phyloP scores from a whole-genome alignment of 1,139 yeast species.

The Yamadazyma atmosphaerica region DNA sequence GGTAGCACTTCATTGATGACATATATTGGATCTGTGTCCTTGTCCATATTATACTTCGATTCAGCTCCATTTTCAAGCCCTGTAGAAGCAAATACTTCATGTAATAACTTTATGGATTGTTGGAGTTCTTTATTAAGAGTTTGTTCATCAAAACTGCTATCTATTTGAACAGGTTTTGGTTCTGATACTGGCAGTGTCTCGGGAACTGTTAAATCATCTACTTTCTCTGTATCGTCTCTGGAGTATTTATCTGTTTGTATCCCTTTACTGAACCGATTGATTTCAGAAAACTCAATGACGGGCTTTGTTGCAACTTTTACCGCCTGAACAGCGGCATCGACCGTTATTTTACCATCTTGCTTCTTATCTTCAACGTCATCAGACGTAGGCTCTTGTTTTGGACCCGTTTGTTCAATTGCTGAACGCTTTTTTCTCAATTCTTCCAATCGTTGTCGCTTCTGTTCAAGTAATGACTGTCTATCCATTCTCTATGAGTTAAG shows the following conservation, averaged over 20 bases:
- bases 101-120: slow-evolving; percentile 8
- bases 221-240: too few relatives aligned
- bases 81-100: slow-evolving; percentile 5
- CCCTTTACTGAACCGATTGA: slow-evolving; percentile 29
- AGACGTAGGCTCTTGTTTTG: not conserved
- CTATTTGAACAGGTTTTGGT: not conserved
- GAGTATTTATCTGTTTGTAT: slow-evolving; percentile 24
- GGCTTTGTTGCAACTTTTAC: not conserved
- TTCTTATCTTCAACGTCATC: not conserved
- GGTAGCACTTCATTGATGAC: slow-evolving; percentile 6
- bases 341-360: slow-evolving; percentile 4
- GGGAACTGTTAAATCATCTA: too few relatives aligned
- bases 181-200: slow-evolving; percentile 5
- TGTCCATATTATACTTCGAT: slow-evolving; percentile 3
- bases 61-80: not conserved
- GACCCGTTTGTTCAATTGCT: slow-evolving; percentile 4
- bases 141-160: slow-evolving; percentile 7
- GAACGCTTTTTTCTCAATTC: slow-evolving; percentile 39
- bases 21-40: slow-evolving; percentile 1
- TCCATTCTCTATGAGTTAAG: slow-evolving; percentile 24
- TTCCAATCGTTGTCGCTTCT: slow-evolving; percentile 42
- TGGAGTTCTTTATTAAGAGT: slow-evolving; percentile 12
- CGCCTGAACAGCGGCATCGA: slow-evolving; percentile 22
- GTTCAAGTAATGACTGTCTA: slow-evolving; percentile 40
- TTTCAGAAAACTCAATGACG: slow-evolving; percentile 13